Conservation (phyloP, 306 rosid genomes). For the Biancaea sappan region DNA sequence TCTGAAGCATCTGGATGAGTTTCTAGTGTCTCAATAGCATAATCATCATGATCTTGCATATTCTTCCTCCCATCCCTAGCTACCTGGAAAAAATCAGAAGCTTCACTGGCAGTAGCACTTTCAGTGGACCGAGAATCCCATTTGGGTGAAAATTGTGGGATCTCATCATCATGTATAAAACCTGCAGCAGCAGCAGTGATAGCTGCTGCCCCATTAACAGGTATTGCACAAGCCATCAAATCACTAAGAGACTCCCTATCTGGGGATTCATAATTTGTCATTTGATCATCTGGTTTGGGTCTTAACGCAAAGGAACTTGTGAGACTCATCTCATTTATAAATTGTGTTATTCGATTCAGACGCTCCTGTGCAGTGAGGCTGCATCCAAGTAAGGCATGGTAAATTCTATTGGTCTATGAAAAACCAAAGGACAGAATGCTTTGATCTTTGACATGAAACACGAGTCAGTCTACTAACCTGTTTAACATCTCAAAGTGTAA, state of each 20-base stretch:
- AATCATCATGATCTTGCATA: constrained; percentile 42
- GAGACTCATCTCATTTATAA: constrained; percentile 61
- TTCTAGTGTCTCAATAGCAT: constrained; percentile 51
- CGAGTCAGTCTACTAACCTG: constrained; percentile 55
- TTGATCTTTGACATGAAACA: neutral
- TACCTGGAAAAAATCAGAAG: constrained; percentile 59
- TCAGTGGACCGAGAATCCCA: constrained; percentile 70
- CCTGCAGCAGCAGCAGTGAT: constrained; percentile 89
- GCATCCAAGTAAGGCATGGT: constrained; percentile 58
- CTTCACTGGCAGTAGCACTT: constrained; percentile 62
- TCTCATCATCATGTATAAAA: constrained; percentile 62
- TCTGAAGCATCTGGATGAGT: constrained; percentile 43
- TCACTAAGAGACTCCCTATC: constrained; percentile 48
- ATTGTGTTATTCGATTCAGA: constrained; percentile 81
- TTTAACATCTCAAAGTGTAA: constrained; percentile 91
- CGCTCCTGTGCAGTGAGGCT: constrained; percentile 98
- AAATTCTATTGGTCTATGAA: constrained; percentile 30
- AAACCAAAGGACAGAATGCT: constrained; percentile 1
- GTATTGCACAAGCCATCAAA: constrained; percentile 88
- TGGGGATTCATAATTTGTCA: constrained; percentile 48
- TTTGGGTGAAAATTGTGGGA: constrained; percentile 50
- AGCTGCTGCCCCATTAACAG: constrained; percentile 67
- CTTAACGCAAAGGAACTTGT: constrained; percentile 50
- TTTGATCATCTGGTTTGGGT: constrained; percentile 52
- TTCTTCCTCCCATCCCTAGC: constrained; percentile 60